Base-by-base conservation (phyloP, 2,329 filamentous ascomycete genomes). In the Aspergillus udagawae region DNA sequence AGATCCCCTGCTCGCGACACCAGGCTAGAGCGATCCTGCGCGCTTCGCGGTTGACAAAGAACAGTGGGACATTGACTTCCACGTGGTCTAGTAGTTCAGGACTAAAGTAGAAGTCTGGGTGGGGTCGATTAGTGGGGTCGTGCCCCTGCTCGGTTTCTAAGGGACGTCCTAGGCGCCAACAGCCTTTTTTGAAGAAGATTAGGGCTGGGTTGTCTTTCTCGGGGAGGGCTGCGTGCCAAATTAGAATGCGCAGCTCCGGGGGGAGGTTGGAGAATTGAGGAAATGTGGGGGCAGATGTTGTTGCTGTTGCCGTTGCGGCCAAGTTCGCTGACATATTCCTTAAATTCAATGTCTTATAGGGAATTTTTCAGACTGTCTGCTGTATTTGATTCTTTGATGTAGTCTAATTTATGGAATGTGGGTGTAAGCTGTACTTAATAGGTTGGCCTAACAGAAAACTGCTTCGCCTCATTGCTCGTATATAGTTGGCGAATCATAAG, bases 21-120 rank as follows among this genome's bases (percentile, higher is more conserved):
- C 64, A 66, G 21, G 42, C 12, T 25, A 58, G 49, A 25, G 60
- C 63, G 23, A 61, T 41, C 25, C 32, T 29, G 23, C 55, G 64
- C 44, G 63, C 62, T 47, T 66, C 64, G 29, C 47, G 56, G 54
- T 63, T 65, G 52, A 65, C 64, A 20, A 59, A 55, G 51, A 54
- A 58, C 17, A 64, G 25, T 29, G 63, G 61, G 9, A 66, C 51
- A 12, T 65, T 56, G 32, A 66, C 47, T 25, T 54, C 35, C 23
- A 53, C 20, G 17, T 52, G 48, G 20, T 57, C 54, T 9, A 66
- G 47, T 25, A 54, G 28, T 1, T 57, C 55, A 44, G 58, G 51
- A 21, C 45, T 48, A 47, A 66, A 65, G 49, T 63, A 58, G n/a
- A 60, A 53, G 51, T 49, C 29, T 6, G 61, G 17, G 28, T 62